A percentile compares a stretch with the other conserved stretches of the same genome.
Conservation (phyloP, 352 stramenopile species). For the Hyaloperonospora brassicae region DNA sequence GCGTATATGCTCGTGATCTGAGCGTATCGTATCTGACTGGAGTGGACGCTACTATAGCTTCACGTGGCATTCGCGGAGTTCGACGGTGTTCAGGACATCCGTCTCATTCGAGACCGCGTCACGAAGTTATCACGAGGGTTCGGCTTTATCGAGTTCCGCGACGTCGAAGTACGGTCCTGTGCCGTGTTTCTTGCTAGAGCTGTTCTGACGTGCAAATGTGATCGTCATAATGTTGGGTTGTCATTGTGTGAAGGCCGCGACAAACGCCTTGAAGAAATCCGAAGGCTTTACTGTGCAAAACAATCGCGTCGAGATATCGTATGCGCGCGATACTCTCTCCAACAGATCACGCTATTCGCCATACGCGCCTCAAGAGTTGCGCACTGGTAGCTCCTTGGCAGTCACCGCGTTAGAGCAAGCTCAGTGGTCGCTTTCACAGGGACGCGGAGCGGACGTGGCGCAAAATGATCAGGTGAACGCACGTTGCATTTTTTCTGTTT, state of each 20-base stretch:
- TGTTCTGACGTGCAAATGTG: conserved; percentile 6
- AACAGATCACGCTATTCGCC: conserved; percentile 13
- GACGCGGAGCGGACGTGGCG: conserved; percentile 26
- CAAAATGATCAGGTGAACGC: conserved; percentile 38
- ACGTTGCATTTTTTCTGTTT: conserved; percentile 27
- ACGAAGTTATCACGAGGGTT: conserved; percentile 67
- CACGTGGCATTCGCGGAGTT: conserved; percentile 61
- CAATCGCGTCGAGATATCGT: conserved; percentile 45
- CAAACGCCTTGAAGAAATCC: conserved; percentile 25
- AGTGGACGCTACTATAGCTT: conserved; percentile 34
- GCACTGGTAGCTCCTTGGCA: conserved; percentile 39
- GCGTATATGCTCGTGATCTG: conserved; percentile 5
- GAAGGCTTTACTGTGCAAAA: conserved; percentile 32
- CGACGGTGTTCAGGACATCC: conserved; percentile 58
- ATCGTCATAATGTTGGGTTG: conserved; percentile 1
- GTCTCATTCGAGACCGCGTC: conserved; percentile 59
- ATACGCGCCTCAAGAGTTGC: conserved; percentile 5
- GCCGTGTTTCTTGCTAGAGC: not conserved
- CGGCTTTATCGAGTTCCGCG: conserved; percentile 69
- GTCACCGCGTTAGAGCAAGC: conserved; percentile 67
- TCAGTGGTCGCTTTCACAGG: conserved; percentile 53
- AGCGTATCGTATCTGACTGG: not conserved
- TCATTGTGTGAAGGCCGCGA: conserved; percentile 21
- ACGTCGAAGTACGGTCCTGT: conserved; percentile 42
- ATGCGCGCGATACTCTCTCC: conserved; percentile 33